These are phyloP conservation scores for Styphnolobium japonicum DNA, from an alignment of 306 rosid genomes.

Conservation along the genomic window DNA sequence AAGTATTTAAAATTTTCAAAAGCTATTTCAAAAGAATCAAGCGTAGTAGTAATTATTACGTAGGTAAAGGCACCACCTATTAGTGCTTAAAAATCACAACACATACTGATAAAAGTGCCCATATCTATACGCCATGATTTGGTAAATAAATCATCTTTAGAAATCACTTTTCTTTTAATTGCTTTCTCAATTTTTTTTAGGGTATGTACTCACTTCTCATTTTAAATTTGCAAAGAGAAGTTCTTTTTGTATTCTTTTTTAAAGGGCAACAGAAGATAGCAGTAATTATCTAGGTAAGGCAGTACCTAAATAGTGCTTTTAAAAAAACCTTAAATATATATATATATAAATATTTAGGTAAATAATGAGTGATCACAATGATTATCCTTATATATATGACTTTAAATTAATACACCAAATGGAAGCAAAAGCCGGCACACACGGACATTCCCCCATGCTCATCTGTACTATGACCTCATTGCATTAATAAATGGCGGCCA, in stretches of 20 bases:
- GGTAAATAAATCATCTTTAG: not conserved
- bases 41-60: not conserved
- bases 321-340: not conserved
- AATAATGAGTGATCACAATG: slow-evolving; percentile 30
- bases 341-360: not conserved
- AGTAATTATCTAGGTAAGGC: not conserved
- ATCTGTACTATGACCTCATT: slow-evolving; percentile 16
- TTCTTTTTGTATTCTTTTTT: too few species aligned
- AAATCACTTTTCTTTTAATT: not conserved
- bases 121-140: not conserved
- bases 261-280: not conserved
- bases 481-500: not conserved
- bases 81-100: not conserved
- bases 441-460: slow-evolving; percentile 52
- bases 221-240: not conserved
- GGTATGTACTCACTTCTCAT: too few species aligned
- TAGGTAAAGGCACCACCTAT: not conserved
- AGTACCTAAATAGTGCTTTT: not conserved
- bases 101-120: not conserved
- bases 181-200: not conserved
- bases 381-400: slow-evolving; percentile 5
- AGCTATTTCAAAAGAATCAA: not conserved
- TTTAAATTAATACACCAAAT: slow-evolving; percentile 18
- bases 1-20: not conserved
- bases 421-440: slow-evolving; percentile 48